These are phyloP conservation scores for Tricholoma terreum DNA, from an alignment of 768 basidiomycete species.

Conservation along the genomic window DNA sequence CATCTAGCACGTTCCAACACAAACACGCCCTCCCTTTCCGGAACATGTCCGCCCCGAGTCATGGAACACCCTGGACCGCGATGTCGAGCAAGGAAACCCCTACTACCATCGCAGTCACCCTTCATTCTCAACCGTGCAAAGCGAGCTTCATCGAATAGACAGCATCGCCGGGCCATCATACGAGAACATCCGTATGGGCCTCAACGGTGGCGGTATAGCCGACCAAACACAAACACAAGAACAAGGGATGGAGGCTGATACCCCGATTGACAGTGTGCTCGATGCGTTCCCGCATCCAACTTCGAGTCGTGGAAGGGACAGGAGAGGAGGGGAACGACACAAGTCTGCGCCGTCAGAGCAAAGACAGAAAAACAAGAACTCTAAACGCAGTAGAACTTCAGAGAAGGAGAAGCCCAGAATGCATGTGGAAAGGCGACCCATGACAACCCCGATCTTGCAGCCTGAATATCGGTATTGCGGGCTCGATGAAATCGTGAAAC, in stretches of 20 bases:
- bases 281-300: conserved; percentile 11
- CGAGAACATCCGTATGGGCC: conserved; percentile 30
- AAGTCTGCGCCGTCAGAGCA: background rate
- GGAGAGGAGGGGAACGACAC: background rate
- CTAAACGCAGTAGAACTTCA: background rate
- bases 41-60: conserved; percentile 1
- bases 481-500: conserved; percentile 65
- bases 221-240: background rate
- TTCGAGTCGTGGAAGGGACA: background rate
- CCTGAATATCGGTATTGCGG: conserved; percentile 69
- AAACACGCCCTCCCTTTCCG: conserved; percentile 25
- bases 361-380: background rate
- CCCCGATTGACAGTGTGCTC: conserved; percentile 3
- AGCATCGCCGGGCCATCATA: conserved; percentile 42
- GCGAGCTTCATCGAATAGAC: conserved; percentile 18
- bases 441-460: conserved; percentile 42
- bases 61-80: conserved; percentile 1
- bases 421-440: conserved; percentile 32
- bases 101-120: background rate
- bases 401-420: conserved; percentile 5
- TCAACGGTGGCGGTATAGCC: background rate
- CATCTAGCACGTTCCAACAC: conserved; percentile 24
- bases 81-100: background rate
- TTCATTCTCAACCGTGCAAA: background rate
- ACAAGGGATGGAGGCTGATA: background rate